Evolutionary conservation across 768 basidiomycete genomes (phyloP), one percentile per base, ranked within the genome.

Genomic region (Ephemerocybe angulata): DNA sequence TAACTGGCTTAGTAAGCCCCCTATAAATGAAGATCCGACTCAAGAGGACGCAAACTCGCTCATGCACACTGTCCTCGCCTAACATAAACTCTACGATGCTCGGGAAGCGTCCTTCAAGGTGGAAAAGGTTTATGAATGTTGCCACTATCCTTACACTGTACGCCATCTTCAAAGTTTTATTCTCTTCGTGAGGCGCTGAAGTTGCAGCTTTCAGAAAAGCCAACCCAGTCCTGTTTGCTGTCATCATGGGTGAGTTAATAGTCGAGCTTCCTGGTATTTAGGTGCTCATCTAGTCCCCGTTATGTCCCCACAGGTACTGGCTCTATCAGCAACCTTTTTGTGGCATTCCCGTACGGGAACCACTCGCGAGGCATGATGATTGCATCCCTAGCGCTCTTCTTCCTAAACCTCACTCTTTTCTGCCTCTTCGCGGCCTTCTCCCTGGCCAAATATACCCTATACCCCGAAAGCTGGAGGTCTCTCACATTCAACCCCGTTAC

Each of bases 351-450:
- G 0, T 87, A 85, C 60, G 79, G 74, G 2, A 63, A 61, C 31
- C 65, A 69, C 29, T 74, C 77, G 3, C 55, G 58, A 11, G 58
- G 71, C n/a, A 74, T 83, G 69, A 67, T 69, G 47, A 65, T 66
- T 47, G 57, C 70, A 41, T 67, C 67, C 53, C 59, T 81, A 29
- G 66, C 74, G 4, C 73, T 87, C 61, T 86, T 86, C 69, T 75
- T 84, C 64, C 66, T 87, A 55, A 83, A 86, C 63, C 70, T 85
- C 31, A 58, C 63, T 1, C 71, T 88, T 7, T 87, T 86, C 66
- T 54, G 76, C 21, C 25, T 78, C 22, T 81, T 87, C 66, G 72
- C 67, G 19, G 61, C 58, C 5, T 65, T 81, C 27, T 77, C 77
- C 28, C 52, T 73, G 4, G 69, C 73, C 3, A 80, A 85, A 51